Percentiles rank a stretch among this genome's conserved stretches.
These are phyloP conservation scores for Vaccinium darrowii DNA, from an alignment of 148 eudicot species.

Conservation along the genomic window DNA sequence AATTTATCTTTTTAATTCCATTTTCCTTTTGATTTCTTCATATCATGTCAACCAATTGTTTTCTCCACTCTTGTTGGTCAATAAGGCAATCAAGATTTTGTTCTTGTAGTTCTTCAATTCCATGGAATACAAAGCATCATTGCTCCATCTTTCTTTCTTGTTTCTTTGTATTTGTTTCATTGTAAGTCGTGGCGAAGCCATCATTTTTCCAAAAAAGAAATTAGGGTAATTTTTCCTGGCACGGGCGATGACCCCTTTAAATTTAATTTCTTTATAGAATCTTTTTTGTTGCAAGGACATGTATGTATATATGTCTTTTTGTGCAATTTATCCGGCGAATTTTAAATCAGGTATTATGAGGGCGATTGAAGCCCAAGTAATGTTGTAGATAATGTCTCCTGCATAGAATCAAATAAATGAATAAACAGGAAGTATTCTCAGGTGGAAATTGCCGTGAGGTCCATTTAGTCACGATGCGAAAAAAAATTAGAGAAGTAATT, in stretches of 20 bases:
- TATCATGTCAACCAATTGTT: not conserved
- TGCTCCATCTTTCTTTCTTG: not conserved
- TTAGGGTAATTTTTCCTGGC: not conserved
- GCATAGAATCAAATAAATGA: not conserved
- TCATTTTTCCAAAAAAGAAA: not conserved
- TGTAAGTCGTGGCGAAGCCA: too few relatives aligned
- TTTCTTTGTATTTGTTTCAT: not conserved
- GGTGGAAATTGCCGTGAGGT: not conserved
- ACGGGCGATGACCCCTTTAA: not conserved
- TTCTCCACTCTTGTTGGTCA: too few relatives aligned
- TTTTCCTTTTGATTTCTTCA: not conserved
- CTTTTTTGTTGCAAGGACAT: not conserved
- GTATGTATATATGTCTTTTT: not conserved
- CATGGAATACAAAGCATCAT: not conserved
- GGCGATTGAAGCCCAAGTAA: not conserved
- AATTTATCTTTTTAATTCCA: not conserved
- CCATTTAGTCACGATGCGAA: not conserved
- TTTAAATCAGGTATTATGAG: not conserved
- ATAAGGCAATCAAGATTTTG: not conserved
- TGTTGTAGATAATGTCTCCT: not conserved
- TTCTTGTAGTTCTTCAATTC: not conserved
- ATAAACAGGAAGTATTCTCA: not conserved
- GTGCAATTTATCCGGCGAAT: not conserved
- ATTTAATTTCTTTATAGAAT: not conserved
- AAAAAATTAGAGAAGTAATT: not conserved